Conservation (phyloP, 2,329 filamentous ascomycete species). For the Zymoseptoria tritici region DNA sequence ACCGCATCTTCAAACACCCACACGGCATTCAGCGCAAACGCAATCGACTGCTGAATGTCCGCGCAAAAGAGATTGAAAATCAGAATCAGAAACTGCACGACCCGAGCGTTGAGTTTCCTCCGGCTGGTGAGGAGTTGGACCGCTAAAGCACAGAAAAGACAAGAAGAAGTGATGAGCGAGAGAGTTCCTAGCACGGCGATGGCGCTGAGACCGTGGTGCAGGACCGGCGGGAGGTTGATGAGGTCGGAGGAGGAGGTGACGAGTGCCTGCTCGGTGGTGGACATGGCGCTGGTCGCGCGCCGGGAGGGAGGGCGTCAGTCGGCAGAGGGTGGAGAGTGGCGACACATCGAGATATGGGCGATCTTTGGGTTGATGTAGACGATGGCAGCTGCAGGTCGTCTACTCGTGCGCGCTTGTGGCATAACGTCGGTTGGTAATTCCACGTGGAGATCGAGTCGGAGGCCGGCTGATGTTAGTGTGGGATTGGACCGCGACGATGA, state of each 20-base stretch:
- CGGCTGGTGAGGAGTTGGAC: constrained; percentile 41
- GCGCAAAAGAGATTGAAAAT: constrained; percentile 62
- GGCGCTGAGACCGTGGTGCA: constrained; percentile 38
- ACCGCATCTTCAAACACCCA: constrained; percentile 51
- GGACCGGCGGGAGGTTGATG: constrained; percentile 1
- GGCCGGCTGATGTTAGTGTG: neutral
- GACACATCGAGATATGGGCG: neutral
- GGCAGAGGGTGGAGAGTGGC: neutral
- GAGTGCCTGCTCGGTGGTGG: neutral
- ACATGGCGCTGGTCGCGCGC: neutral
- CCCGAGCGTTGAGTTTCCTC: constrained; percentile 25
- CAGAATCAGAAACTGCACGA: constrained; percentile 60
- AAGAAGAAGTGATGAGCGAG: constrained; percentile 39
- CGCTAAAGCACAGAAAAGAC: constrained; percentile 39
- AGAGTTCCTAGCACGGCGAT: constrained; percentile 41
- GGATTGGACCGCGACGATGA: neutral
- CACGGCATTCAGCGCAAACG: constrained; percentile 54
- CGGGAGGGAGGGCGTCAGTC: neutral
- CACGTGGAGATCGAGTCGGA: neutral
- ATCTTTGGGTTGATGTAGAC: neutral
- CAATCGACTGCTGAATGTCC: constrained; percentile 58
- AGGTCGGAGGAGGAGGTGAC: neutral
- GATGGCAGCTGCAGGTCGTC: neutral
- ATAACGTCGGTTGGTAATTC: neutral
- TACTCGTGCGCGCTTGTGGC: neutral